Evolutionary conservation across 2,329 filamentous ascomycete species (phyloP).

Genomic region (Diplocarpon rosae): DNA sequence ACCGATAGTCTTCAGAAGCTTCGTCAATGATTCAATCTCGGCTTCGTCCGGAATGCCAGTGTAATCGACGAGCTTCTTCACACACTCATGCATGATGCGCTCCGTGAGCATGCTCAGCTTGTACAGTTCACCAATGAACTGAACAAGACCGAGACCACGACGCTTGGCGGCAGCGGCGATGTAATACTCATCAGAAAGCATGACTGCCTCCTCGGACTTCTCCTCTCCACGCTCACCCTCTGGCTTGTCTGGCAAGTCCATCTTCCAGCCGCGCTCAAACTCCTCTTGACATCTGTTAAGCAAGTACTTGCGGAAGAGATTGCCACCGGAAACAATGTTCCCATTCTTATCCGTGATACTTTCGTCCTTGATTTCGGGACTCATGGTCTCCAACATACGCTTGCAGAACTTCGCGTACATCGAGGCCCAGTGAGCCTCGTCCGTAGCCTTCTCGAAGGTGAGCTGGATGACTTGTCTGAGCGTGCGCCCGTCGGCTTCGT

Average conservation of each 20-base stretch:
- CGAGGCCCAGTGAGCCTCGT: slow-evolving; percentile 95
- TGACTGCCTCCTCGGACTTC: slow-evolving; percentile 58
- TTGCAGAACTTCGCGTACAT: slow-evolving; percentile 99
- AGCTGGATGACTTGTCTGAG: slow-evolving; percentile 97
- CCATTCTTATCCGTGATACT: slow-evolving; percentile 85
- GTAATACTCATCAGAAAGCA: slow-evolving; percentile 97
- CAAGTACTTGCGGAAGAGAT: slow-evolving; percentile 94
- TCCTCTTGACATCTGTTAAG: slow-evolving; percentile 98
- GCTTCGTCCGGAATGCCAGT: slow-evolving; percentile 88
- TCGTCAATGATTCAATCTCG: slow-evolving; percentile 90
- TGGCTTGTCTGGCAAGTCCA: slow-evolving; percentile 68
- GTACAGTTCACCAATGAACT: slow-evolving; percentile 98
- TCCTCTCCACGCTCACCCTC: slow-evolving; percentile 49
- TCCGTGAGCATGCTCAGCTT: slow-evolving; percentile 98
- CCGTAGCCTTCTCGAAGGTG: slow-evolving; percentile 97
- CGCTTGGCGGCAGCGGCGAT: slow-evolving; percentile 86
- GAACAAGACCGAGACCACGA: slow-evolving; percentile 91
- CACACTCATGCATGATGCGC: slow-evolving; percentile 99
- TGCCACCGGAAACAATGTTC: slow-evolving; percentile 81
- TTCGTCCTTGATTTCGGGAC: slow-evolving; percentile 86
- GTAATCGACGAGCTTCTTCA: slow-evolving; percentile 93
- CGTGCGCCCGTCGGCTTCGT: slow-evolving; percentile 87
- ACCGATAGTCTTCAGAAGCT: slow-evolving; percentile 86
- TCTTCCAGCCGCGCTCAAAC: slow-evolving; percentile 95
- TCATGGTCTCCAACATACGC: slow-evolving; percentile 93